Evolutionary conservation across 257 asterid genomes (phyloP), one percentile per base, ranked within the genome.

Genomic region (Verbascum thapsus): DNA sequence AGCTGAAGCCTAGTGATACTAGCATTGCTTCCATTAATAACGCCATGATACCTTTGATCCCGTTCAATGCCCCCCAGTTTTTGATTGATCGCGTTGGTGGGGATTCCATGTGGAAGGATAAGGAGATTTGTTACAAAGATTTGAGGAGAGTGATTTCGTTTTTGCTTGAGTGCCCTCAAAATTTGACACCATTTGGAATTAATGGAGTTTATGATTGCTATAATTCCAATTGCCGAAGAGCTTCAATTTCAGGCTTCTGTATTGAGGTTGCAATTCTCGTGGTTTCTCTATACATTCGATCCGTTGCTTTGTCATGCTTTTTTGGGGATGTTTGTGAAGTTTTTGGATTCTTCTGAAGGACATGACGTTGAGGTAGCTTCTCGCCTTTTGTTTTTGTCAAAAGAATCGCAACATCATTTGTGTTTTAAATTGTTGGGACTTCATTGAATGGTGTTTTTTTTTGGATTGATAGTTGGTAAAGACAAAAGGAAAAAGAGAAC

Each of bases 191-290:
- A 0, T 83, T 76, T 71, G 98, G 95, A n/a, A 47, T 57, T 87
- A 67, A 69, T 82, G 71, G 97, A 88, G 78, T 82, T 92, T 61
- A 81, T 88, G 82, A 76, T 60, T 59, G 70, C 82, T 57, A 61
- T 82, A 5, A 68, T 88, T 58, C 94, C 96, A 2, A 69, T 92
- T 63, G 95, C 91, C 13, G 86, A 75, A 66, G 91, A 73, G 61
- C 75, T 92, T 55, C 96, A 89, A 32, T 84, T 92, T 80, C 98
- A 92, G 77, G 86, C 85, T 38, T 86, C 97, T 53, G 66, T 88
- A 84, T 66, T 92, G 78, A 87, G 87, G 68, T 95, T 92, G 70
- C 96, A 92, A 70, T 92, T 85, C 71, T 83, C 89, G 0, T 95
- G 98, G 74, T 72, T 92, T 61, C 73, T 89, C 53, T 82, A 82